Evolutionary conservation across 805 yeast species (phyloP).

Genomic region (Saccharomycopsis sp.): DNA sequence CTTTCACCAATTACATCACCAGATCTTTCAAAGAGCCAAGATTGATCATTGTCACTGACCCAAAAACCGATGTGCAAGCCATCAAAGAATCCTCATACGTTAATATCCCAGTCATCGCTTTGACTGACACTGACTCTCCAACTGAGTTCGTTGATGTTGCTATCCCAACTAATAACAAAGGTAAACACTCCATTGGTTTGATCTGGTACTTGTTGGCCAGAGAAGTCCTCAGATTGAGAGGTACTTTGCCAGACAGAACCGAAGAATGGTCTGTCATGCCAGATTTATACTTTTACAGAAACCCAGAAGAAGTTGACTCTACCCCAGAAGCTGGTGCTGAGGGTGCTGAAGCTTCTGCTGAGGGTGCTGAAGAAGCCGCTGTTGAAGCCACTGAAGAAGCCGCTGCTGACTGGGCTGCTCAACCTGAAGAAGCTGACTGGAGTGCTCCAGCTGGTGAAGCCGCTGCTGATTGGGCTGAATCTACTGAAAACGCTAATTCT

Average conservation of each 20-base stretch:
- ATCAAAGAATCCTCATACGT: conserved; percentile 99
- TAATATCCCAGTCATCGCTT: conserved; percentile 99
- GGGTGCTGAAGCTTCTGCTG: conserved; percentile 48
- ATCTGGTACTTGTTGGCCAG: conserved; percentile 99
- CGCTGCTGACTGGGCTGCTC: conserved; percentile 63
- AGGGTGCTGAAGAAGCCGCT: conserved; percentile 53
- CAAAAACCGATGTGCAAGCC: conserved; percentile 99
- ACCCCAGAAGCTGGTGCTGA: conserved; percentile 55
- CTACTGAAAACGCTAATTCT: conserved; percentile 29
- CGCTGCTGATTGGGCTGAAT: conserved; percentile 57
- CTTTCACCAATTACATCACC: conserved; percentile 99
- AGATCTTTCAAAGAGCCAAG: conserved; percentile 99
- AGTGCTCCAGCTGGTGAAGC: conserved; percentile 64
- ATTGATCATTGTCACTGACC: conserved; percentile 97
- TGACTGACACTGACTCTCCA: conserved; percentile 98
- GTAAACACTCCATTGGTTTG: conserved; percentile 99
- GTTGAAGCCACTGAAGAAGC: conserved; percentile 56
- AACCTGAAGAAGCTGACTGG: conserved; percentile 67
- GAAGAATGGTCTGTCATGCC: conserved; percentile 99
- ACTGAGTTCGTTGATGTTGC: conserved; percentile 99
- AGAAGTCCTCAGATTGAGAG: conserved; percentile 98
- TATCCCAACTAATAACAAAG: conserved; percentile 99
- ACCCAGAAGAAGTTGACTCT: conserved; percentile 97
- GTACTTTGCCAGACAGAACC: conserved; percentile 91
- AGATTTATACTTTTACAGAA: conserved; percentile 99